A percentile compares a stretch with the other conserved stretches of the same genome.
These are phyloP conservation scores for Sclerotinia subarctica DNA, from an alignment of 2,329 filamentous ascomycete genomes.

Conservation along the genomic window DNA sequence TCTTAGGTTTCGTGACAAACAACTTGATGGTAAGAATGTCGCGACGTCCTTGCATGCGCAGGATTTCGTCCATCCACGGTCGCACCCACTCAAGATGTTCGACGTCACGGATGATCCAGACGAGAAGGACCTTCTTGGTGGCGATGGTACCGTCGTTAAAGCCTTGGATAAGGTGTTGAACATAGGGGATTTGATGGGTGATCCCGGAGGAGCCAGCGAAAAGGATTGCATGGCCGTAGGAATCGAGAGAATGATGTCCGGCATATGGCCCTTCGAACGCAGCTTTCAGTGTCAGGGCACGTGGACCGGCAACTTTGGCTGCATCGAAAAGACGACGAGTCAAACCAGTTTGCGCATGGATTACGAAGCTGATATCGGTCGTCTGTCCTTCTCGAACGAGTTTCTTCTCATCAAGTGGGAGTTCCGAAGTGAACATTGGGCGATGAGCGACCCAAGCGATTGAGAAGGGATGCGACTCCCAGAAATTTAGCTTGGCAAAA, in stretches of 20 bases:
- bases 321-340: constrained; percentile 76
- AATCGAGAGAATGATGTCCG: constrained; percentile 78
- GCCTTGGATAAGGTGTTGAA: constrained; percentile 71
- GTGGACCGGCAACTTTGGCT: constrained; percentile 46
- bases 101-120: constrained; percentile 90
- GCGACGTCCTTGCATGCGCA: constrained; percentile 74
- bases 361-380: constrained; percentile 70
- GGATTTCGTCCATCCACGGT: constrained; percentile 73
- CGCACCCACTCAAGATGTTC: constrained; percentile 91
- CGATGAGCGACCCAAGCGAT: constrained; percentile 68
- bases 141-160: constrained; percentile 70
- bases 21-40: constrained; percentile 83
- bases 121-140: constrained; percentile 74
- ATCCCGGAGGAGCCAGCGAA: constrained; percentile 93
- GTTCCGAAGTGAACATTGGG: constrained; percentile 38
- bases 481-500: constrained; percentile 61
- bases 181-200: constrained; percentile 88
- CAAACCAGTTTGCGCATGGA: constrained; percentile 84
- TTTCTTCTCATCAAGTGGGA: constrained; percentile 41
- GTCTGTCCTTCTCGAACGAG: constrained; percentile 6
- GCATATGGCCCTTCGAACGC: constrained; percentile 89
- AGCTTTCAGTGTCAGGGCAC: constrained; percentile 43
- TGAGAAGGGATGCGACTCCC: constrained; percentile 77
- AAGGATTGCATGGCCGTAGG: constrained; percentile 87
- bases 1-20: constrained; percentile 85